Evolutionary conservation across 345 rosid species (phyloP).

Genomic region (Cardamine resedifolia): DNA sequence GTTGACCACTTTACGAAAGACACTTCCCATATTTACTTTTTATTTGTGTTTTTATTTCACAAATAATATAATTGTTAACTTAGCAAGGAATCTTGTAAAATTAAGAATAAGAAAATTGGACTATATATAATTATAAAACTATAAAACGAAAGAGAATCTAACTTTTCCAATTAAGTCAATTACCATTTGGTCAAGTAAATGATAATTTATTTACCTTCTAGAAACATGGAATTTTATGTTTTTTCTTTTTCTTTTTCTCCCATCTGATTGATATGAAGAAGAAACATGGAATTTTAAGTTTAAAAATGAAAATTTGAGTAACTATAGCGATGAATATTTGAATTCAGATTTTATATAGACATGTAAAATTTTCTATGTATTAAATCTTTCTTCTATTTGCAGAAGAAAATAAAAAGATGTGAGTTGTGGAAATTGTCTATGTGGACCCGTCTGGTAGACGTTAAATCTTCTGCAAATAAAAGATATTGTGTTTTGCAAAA

Average conservation of each 20-base stretch:
- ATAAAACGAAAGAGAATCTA: background rate
- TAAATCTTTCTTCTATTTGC: no score
- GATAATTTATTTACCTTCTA: background rate
- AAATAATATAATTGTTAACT: background rate
- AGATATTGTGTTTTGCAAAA: no score
- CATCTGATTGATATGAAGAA: no score
- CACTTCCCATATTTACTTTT: background rate
- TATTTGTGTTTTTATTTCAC: background rate
- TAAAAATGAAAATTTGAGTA: background rate
- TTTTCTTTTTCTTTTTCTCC: no score
- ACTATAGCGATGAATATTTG: background rate
- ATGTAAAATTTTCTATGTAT: background rate
- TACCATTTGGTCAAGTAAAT: background rate
- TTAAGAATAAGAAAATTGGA: background rate
- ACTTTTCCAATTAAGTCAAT: background rate
- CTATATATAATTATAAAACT: background rate
- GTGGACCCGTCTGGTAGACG: background rate
- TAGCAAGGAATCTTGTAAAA: background rate
- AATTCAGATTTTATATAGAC: background rate
- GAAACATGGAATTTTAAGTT: background rate
- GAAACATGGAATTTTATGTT: background rate
- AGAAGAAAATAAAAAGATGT: no score
- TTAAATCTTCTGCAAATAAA: background rate
- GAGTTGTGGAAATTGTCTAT: background rate
- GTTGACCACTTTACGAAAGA: no score